Conservation (phyloP, 2,329 filamentous ascomycete species). For the Trichoderma sp. region DNA sequence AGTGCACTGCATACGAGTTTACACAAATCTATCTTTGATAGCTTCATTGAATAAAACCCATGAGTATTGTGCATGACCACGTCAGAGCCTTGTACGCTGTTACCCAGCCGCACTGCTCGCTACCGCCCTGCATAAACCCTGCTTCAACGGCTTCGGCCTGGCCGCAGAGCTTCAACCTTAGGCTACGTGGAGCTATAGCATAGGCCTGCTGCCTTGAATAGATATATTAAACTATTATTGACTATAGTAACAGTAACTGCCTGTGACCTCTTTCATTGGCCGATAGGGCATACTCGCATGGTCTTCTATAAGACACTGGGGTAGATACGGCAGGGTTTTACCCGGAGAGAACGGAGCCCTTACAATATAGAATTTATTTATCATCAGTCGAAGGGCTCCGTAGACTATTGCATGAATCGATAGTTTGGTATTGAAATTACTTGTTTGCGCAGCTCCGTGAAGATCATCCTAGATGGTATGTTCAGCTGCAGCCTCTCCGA, state of each 20-base stretch:
- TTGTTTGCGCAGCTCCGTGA: neutral
- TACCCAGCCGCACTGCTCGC: neutral
- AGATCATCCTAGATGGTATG: neutral
- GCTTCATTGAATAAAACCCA: too few species aligned
- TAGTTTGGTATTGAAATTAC: neutral
- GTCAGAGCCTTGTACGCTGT: neutral
- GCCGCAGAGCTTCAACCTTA: neutral
- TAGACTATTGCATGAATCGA: neutral
- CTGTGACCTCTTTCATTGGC: neutral
- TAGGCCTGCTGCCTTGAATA: neutral
- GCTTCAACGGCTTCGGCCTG: neutral
- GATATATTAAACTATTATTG: neutral
- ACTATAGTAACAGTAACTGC: neutral
- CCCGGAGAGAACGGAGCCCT: neutral
- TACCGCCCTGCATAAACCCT: neutral
- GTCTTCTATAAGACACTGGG: neutral
- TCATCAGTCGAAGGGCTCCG: neutral
- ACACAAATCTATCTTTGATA: too few species aligned
- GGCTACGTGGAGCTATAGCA: constrained; percentile 7
- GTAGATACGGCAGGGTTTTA: neutral
- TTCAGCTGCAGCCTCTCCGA: neutral
- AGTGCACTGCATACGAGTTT: too few species aligned
- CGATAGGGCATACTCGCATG: neutral
- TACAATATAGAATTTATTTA: neutral
- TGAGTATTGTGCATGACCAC: neutral